Evolutionary conservation across 495 filamentous ascomycete genomes (phyloP).

Genomic region (Penicillium lividum): DNA sequence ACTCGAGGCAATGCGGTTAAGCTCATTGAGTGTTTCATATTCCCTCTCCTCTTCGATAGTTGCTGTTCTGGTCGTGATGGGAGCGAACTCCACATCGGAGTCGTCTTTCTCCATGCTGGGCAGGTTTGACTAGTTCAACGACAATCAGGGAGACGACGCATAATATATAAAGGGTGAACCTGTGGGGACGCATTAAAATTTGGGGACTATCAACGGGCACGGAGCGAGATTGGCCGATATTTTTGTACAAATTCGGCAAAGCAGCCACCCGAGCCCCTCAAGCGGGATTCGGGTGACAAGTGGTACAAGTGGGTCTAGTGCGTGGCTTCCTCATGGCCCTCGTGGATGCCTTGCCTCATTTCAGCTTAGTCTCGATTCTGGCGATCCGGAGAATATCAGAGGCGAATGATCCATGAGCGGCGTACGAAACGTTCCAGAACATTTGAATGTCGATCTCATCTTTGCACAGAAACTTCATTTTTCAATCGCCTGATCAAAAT

Average conservation of each 20-base stretch:
- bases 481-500: too few species aligned
- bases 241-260: background rate
- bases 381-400: too few species aligned
- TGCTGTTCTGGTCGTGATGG: conserved; percentile 15
- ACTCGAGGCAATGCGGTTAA: conserved; percentile 33
- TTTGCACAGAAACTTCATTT: too few species aligned
- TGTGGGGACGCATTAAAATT: background rate
- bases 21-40: conserved; percentile 9
- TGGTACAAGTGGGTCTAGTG: background rate
- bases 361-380: background rate
- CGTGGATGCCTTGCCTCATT: background rate
- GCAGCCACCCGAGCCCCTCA: background rate
- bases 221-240: background rate
- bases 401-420: too few species aligned
- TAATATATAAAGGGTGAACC: background rate
- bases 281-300: background rate
- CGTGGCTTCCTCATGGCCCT: background rate
- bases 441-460: too few species aligned
- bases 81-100: conserved; percentile 20
- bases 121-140: background rate
- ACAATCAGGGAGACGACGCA: background rate
- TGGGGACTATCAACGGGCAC: background rate
- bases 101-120: conserved; percentile 11
- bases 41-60: conserved; percentile 26
- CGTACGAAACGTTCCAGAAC: too few species aligned